Evolutionary conservation across 2,329 filamentous ascomycete species (phyloP).

Genomic region (Pseudogymnoascus sp.): DNA sequence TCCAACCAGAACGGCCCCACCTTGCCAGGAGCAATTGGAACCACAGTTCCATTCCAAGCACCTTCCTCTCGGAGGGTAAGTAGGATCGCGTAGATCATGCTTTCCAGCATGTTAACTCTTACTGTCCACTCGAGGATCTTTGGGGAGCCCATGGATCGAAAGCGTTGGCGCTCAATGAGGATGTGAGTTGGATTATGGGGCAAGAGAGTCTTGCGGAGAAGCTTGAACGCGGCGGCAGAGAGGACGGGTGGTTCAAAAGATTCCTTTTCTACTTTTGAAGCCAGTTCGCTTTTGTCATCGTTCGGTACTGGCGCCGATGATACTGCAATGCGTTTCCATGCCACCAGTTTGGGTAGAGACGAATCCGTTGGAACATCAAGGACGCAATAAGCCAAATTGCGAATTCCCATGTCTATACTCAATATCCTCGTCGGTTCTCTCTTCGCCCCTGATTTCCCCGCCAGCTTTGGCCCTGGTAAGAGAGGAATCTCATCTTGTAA

Average conservation of each 20-base stretch:
- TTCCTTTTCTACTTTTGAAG: slow-evolving; percentile 27
- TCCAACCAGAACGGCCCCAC: slow-evolving; percentile 50
- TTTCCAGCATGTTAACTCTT: slow-evolving; percentile 72
- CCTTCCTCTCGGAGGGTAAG: slow-evolving; percentile 43
- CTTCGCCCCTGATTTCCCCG: neutral
- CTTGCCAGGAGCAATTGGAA: slow-evolving; percentile 44
- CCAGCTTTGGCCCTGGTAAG: neutral
- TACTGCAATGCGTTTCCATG: slow-evolving; percentile 33
- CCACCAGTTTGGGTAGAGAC: slow-evolving; percentile 23
- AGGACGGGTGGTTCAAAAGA: slow-evolving; percentile 46
- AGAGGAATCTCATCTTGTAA: slow-evolving; percentile 35
- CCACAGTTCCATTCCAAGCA: slow-evolving; percentile 36
- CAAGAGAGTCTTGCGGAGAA: slow-evolving; percentile 40
- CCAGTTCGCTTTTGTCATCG: slow-evolving; percentile 17
- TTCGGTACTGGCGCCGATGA: slow-evolving; percentile 27
- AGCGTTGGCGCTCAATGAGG: slow-evolving; percentile 57
- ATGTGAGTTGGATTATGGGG: slow-evolving; percentile 55
- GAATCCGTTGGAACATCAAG: slow-evolving; percentile 30
- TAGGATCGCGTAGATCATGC: slow-evolving; percentile 68
- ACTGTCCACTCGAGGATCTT: slow-evolving; percentile 76
- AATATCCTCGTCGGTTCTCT: slow-evolving; percentile 44
- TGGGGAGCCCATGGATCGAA: slow-evolving; percentile 53
- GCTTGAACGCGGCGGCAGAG: slow-evolving; percentile 45
- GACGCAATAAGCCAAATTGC: slow-evolving; percentile 69
- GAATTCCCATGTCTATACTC: slow-evolving; percentile 79